Evolutionary conservation across 768 basidiomycete genomes (phyloP), one percentile per base, ranked within the genome.

Genomic region (Boletellus sp.): DNA sequence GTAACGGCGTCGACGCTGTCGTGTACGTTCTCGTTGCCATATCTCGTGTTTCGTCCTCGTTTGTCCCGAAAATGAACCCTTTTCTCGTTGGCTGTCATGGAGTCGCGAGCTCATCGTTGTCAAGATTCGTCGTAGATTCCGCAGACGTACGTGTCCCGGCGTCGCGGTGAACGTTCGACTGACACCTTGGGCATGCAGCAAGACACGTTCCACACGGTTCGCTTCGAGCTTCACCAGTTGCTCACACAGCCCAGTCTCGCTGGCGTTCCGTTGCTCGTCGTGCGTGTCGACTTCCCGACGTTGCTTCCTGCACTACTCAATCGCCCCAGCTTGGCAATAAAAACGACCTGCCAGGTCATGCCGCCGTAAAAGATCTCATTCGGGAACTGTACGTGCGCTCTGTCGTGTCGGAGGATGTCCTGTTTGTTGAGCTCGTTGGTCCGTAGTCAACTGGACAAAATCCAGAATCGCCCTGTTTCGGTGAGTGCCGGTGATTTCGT

Each of bases 71-170:
- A 23, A 17, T 26, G 32, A 33, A 32, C 28, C 19, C 22, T 34
- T 6, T 16, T n/a, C 8, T 22, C 40, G 6, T 9, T 46, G 26
- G 38, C 32, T 36, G 5, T 40, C 17, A 11, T 37, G 36, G 41
- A 47, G 47, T 43, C 20, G 28, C 31, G 51, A 55, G 36, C 63
- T 65, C 55, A 64, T 39, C n/a, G 4, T 35, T 4, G 19, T 50
- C 24, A 60, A 95, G 93, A 17, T 94, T 91, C 61, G 89, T 96
- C n/a, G 87, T 96, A 19, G 94, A 96, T 65, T 88, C 94, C 4
- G 76, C 79, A 42, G 93, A 95, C 64, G 92, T 92, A 62, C 55
- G 86, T 74, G 38, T 53, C 33, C 7, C 12, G n/a, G 32, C 20
- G 20, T 9, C n/a, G 31, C 38, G 23, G 3, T 11, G 16, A 4